Base-by-base conservation (phyloP, 2,329 filamentous ascomycete genomes). In the Exophiala dermatitidis region DNA sequence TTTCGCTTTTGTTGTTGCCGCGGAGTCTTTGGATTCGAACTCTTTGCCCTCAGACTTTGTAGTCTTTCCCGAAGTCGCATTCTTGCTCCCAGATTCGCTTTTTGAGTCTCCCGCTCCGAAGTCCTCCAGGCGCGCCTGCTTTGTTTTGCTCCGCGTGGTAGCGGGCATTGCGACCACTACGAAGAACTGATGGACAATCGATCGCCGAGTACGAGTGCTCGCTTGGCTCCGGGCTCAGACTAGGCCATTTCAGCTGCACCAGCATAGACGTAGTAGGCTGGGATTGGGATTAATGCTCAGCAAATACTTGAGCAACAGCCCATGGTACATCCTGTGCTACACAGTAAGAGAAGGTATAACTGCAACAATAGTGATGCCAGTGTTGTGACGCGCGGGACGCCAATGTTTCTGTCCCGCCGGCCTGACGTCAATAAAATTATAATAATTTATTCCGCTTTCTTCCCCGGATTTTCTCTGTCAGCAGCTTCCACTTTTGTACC, bases 131-230 rank as follows among this genome's bases (percentile, higher is more conserved):
- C 33, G 48, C 19, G 52, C 46, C 34, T 58, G 55, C 36, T 50
- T 54, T 32, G 38, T 33, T 41, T 54, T 52, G 41, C 55, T 58
- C 19, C 55, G 47, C 10, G 55, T 58, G 6, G 52, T 52, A 2
- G 41, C 45, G 19, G 52, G 48, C 55, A 58, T 58, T 9, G 6
- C 45, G 41, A 12, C 19, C 8, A 12, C 31, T 19, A 19, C 19
- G 19, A 19, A 19, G 19, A 19, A 19, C 19, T 19, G 19, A 19
- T 19, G 19, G 19, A 19, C 19, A 19, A 19, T 19, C 19, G 19
- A 19, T 19, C 19, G 19, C 19, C 19, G 19, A 19, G 19, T 19
- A 19, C 19, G 19, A 19, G 19, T 19, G 19, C 19, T 19, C 19
- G 19, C 19, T 19, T 19, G 19, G 19, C 19, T 19, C 19, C 19